Conservation (phyloP, 2,329 filamentous ascomycete genomes). For the Huntiella moniliformis region DNA sequence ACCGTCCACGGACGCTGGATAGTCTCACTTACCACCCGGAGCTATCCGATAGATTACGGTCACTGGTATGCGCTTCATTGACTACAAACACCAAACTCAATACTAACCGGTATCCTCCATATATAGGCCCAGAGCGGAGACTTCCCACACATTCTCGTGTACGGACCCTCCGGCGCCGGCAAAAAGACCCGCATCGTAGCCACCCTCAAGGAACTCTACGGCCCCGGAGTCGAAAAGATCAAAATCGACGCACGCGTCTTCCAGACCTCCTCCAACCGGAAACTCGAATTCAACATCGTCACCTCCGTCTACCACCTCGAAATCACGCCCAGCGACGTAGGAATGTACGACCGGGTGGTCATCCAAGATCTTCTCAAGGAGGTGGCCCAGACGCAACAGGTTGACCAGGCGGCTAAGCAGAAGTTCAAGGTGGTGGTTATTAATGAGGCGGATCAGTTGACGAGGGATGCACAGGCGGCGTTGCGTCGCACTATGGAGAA, state of each 20-base stretch:
- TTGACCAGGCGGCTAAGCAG: conserved; percentile 80
- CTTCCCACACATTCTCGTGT: conserved; percentile 93
- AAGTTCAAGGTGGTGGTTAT: conserved; percentile 98
- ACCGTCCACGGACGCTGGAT: conserved; percentile 56
- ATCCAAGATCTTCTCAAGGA: conserved; percentile 92
- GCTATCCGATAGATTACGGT: conserved; percentile 68
- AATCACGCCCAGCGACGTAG: conserved; percentile 93
- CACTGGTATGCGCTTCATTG: conserved; percentile 42
- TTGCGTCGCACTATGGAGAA: conserved; percentile 96
- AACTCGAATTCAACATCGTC: conserved; percentile 98
- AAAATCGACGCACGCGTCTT: conserved; percentile 97
- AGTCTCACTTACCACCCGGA: conserved; percentile 72
- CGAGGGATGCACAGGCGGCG: conserved; percentile 85
- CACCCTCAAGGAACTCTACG: conserved; percentile 86
- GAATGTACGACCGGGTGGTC: conserved; percentile 89
- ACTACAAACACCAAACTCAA: background rate
- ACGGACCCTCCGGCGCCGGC: conserved; percentile 86
- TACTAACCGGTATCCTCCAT: background rate
- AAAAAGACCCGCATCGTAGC: conserved; percentile 97
- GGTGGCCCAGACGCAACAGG: conserved; percentile 95
- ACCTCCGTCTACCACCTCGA: conserved; percentile 94
- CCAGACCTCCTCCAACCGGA: conserved; percentile 86
- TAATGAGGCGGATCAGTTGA: conserved; percentile 93
- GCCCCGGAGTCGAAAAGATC: conserved; percentile 96
- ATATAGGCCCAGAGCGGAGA: conserved; percentile 81